These are phyloP conservation scores for Exophiala alcalophila DNA, from an alignment of 2,329 filamentous ascomycete species.

Conservation along the genomic window DNA sequence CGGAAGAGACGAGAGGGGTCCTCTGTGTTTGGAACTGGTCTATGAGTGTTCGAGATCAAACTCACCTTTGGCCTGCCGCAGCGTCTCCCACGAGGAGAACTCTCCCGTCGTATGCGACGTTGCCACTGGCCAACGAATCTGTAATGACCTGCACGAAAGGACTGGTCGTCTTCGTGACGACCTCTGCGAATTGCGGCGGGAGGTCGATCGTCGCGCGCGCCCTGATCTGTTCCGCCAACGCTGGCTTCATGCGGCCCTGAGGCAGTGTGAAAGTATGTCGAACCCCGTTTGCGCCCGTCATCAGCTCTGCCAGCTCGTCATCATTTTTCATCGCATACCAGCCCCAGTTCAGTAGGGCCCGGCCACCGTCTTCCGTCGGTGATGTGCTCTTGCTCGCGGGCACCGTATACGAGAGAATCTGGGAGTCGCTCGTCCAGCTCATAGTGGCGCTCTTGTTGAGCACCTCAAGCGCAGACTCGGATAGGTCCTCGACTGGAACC, in stretches of 20 bases:
- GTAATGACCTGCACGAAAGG: conserved; percentile 39
- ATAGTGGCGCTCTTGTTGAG: conserved; percentile 10
- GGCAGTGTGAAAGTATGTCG: conserved; percentile 38
- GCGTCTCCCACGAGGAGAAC: conserved; percentile 43
- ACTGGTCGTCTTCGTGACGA: conserved; percentile 38
- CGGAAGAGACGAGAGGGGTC: too few relatives aligned
- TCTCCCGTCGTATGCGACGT: conserved; percentile 39
- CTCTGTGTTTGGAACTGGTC: too few relatives aligned
- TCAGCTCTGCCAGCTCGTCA: conserved; percentile 30
- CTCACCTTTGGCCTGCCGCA: conserved; percentile 8
- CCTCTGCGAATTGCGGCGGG: conserved; percentile 40
- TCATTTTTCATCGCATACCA: conserved; percentile 39
- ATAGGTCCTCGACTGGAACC: conserved; percentile 38
- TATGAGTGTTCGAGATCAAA: conserved; percentile 40
- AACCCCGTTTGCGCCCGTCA: conserved; percentile 33
- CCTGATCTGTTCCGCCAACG: conserved; percentile 34
- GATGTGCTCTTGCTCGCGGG: conserved; percentile 37
- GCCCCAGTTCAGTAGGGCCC: conserved; percentile 47
- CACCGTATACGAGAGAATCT: conserved; percentile 9
- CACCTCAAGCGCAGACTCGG: conserved; percentile 30
- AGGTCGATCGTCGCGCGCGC: conserved; percentile 37
- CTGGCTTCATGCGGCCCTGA: conserved; percentile 8
- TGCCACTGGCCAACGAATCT: conserved; percentile 28
- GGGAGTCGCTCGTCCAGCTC: conserved; percentile 3
- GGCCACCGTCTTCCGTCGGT: conserved; percentile 37